Evolutionary conservation across 192 early-diverging fungal species (phyloP), one percentile per base, ranked within the genome.

Genomic region (Phycomyces nitens): DNA sequence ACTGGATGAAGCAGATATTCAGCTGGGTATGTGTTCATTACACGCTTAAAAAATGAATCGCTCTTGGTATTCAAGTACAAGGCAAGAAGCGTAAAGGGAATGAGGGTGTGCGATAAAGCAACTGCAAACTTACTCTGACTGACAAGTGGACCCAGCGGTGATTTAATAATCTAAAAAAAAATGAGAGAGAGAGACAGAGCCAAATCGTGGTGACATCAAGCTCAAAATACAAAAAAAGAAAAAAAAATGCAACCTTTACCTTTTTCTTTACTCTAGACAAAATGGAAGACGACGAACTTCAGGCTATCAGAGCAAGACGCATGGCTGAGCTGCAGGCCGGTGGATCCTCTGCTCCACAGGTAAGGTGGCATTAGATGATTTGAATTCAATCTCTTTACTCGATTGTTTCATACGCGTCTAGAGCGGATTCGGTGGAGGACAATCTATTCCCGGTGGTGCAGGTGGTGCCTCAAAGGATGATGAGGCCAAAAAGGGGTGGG

Each of bases 211-310:
- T 34, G 29, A 34, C 29, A 34, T 34, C 29, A 34, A 34, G 29
- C 29, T 34, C 29, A 34, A 34, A 34, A 34, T 34, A 47, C 12
- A 11, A 47, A 47, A 47, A 2, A 2, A 11, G 12, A 47, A 47
- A 47, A n/a, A 18, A 47, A 47, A 47, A 47, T 47, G 18, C 44
- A 47, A 18, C 15, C 11, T 47, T 2, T 3, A n/a, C 11, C 47
- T 62, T 41, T 56, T 18, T 62, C 7, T 43, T 38, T 22, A n/a
- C n/a, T n/a, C n/a, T 40, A 51, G 64, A 71, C 56, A 58, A n/a
- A n/a, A 88, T 88, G 89, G 86, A 82, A 60, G 89, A 90, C 83
- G 84, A 87, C 73, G 91, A 93, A 68, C 83, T 93, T 27, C 79
- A 80, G 70, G 82, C 83, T 52, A 90, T 93, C 67, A 81, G 91